These are phyloP conservation scores for Allodekkera sacchari DNA, from an alignment of 805 yeast species.

Conservation along the genomic window DNA sequence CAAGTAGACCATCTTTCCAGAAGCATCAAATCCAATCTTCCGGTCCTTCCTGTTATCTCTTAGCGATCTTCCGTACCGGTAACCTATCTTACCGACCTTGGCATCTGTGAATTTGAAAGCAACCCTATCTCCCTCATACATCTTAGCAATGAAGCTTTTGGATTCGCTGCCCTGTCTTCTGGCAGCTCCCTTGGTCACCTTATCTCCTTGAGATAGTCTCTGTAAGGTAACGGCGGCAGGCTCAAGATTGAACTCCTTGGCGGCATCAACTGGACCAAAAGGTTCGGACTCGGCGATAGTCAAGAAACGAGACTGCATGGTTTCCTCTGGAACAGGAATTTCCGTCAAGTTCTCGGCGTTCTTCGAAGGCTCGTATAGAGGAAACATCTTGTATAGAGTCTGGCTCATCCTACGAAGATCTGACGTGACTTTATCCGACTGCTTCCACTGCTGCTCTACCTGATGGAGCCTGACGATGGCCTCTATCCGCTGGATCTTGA, in stretches of 20 bases:
- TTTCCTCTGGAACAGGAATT: constrained; percentile 82
- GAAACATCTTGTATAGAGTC: constrained; percentile 74
- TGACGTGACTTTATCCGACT: constrained; percentile 41
- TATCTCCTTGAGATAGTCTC: constrained; percentile 54
- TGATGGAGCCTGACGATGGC: constrained; percentile 68
- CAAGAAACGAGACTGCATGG: constrained; percentile 72
- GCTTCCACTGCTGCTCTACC: constrained; percentile 56
- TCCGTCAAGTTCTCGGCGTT: constrained; percentile 79
- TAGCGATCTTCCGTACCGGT: constrained; percentile 82
- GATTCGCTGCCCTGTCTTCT: constrained; percentile 10
- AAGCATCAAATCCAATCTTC: constrained; percentile 57
- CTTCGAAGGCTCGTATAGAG: constrained; percentile 45
- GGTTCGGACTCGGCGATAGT: constrained; percentile 93
- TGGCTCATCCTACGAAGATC: constrained; percentile 54
- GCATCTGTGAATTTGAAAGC: constrained; percentile 70
- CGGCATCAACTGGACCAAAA: constrained; percentile 94
- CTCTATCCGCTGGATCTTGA: constrained; percentile 80
- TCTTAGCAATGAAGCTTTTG: constrained; percentile 44
- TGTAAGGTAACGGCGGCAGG: constrained; percentile 80
- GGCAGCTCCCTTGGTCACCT: constrained; percentile 31
- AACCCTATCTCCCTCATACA: constrained; percentile 60
- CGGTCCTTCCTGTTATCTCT: constrained; percentile 89
- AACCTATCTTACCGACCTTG: constrained; percentile 78
- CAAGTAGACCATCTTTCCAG: constrained; percentile 44
- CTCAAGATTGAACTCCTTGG: constrained; percentile 69